These are phyloP conservation scores for Pleurotus djamor DNA, from an alignment of 768 basidiomycete species.

Conservation along the genomic window DNA sequence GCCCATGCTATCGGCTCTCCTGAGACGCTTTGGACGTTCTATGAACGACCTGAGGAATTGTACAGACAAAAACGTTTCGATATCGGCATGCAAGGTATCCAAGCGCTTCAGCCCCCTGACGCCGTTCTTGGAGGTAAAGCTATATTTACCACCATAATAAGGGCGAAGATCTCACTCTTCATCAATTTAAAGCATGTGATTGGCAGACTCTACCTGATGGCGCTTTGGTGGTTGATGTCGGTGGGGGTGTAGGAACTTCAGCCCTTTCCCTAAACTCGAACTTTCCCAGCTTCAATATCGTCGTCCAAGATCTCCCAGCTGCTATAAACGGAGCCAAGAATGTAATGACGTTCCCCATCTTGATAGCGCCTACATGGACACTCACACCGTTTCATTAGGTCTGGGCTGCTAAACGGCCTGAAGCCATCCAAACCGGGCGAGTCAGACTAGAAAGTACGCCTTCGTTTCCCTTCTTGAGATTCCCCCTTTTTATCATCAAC, in stretches of 20 bases:
- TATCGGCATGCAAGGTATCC: slow-evolving; percentile 19
- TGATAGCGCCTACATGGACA: background rate
- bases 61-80: slow-evolving; percentile 16
- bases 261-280: slow-evolving; percentile 17
- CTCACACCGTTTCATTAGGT: background rate
- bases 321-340: slow-evolving; percentile 38
- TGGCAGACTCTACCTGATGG: slow-evolving; percentile 38
- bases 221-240: slow-evolving; percentile 47
- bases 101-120: slow-evolving; percentile 13
- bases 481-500: background rate
- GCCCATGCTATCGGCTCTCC: slow-evolving; percentile 18
- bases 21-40: slow-evolving; percentile 16
- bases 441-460: background rate
- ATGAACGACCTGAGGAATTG: slow-evolving; percentile 14
- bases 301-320: slow-evolving; percentile 46
- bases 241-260: slow-evolving; percentile 47
- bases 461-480: background rate
- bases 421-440: background rate
- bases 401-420: background rate
- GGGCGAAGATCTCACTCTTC: background rate
- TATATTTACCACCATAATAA: background rate
- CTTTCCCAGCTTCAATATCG: slow-evolving; percentile 27
- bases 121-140: slow-evolving; percentile 12
- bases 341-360: slow-evolving; percentile 14
- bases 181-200: slow-evolving; percentile 32